Evolutionary conservation across 805 yeast species (phyloP), one percentile per base, ranked within the genome.

Genomic region (Ogataea neopini): DNA sequence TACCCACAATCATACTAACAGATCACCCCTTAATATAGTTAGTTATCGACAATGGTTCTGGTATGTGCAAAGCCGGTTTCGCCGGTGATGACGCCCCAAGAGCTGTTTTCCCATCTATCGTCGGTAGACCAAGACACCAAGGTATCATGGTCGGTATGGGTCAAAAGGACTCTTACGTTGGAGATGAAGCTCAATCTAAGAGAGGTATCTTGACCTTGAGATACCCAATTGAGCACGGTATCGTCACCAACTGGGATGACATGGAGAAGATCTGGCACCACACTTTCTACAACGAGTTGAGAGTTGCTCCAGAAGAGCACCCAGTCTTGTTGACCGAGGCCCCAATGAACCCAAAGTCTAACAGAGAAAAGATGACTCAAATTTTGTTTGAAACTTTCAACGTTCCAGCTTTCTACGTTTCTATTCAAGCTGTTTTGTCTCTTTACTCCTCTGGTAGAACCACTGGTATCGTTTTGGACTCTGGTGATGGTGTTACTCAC

Each of bases 261-360:
- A 94, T 94, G 99, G 99, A 94, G 81, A 92, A 92, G 80, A 94
- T 94, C 83, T 94, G 99, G 99, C 98, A 94, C 77, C 99, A 94
- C 84, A 94, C 98, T 66, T 94, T 94, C 84, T 92, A 91, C 92
- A 94, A 94, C 80, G 99, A 94, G 80, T 86, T 94, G 78, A 89
- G 98, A 81, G 97, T 94, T 73, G 97, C 97, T 52, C 98, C 98
- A 76, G 99, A 94, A 79, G 99, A 94, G 79, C 99, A 94, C 83
- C 97, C 98, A 73, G 96, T 92, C 66, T 80, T 94, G 74, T 85
- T 94, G 78, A 94, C 99, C 61, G 99, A 94, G 84, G 99, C 99
- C 60, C 99, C 99, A 76, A 88, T 90, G 89, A 94, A 94, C 81
- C 99, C 99, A 72, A 94, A 92, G 79, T 84, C 94, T 62, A 94